Conservation (phyloP, 2,329 filamentous ascomycete genomes). For the Moelleriella libera region DNA sequence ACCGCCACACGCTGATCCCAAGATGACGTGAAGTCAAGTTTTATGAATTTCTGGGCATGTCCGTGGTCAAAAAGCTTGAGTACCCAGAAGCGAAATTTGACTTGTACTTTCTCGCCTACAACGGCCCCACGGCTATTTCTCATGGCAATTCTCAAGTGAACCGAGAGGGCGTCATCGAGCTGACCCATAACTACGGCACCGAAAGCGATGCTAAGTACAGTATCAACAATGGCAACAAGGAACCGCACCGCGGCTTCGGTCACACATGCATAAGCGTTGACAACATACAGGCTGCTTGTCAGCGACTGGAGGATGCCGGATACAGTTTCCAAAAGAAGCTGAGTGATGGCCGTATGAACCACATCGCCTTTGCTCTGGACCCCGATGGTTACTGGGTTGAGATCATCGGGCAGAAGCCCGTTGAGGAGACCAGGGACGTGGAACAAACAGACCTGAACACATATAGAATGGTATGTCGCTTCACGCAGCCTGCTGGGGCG, state of each 20-base stretch:
- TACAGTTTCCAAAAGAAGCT: conserved; percentile 95
- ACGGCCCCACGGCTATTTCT: conserved; percentile 61
- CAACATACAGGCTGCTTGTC: conserved; percentile 78
- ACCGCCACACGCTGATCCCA: not conserved
- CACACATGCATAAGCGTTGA: conserved; percentile 77
- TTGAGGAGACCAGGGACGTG: conserved; percentile 59
- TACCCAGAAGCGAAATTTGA: conserved; percentile 87
- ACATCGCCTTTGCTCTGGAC: conserved; percentile 83
- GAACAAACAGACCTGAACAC: conserved; percentile 58
- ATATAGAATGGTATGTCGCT: conserved; percentile 50
- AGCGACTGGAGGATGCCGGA: conserved; percentile 76
- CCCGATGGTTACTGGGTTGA: conserved; percentile 84
- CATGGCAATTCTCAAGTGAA: conserved; percentile 59
- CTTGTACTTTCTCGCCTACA: conserved; percentile 89
- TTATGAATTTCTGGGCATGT: conserved; percentile 87
- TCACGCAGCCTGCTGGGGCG: no score
- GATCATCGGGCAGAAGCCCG: conserved; percentile 56
- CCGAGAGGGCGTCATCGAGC: conserved; percentile 79
- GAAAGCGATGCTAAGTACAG: conserved; percentile 72
- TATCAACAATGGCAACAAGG: conserved; percentile 79
- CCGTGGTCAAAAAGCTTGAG: conserved; percentile 62
- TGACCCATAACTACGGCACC: conserved; percentile 77
- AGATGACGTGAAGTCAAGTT: conserved; percentile 52
- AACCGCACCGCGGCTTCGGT: conserved; percentile 71
- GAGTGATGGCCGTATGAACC: conserved; percentile 70